Evolutionary conservation across 2,329 filamentous ascomycete species (phyloP).

Genomic region (Talaromyces pinophilus): DNA sequence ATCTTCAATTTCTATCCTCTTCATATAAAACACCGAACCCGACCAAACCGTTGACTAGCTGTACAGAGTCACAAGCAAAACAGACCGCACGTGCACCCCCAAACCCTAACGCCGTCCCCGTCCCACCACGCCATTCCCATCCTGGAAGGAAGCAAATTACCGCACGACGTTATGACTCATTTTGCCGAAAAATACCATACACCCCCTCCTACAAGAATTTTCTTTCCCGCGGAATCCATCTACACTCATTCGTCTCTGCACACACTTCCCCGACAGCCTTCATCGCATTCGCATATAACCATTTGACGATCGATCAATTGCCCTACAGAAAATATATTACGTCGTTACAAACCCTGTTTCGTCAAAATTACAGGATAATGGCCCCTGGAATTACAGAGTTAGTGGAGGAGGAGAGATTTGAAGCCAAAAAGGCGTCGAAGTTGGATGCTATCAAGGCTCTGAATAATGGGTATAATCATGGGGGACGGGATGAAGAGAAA

Average conservation of each 20-base stretch:
- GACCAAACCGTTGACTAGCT: neutral
- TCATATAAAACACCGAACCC: neutral
- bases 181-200: conserved; percentile 25
- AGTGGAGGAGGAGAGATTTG: neutral
- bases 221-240: conserved; percentile 25
- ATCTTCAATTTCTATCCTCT: neutral
- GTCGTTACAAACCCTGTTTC: neutral
- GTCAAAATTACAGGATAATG: conserved; percentile 9
- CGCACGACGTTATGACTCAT: conserved; percentile 19
- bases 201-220: conserved; percentile 18
- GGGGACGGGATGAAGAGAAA: neutral
- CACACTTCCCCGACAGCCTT: conserved; percentile 19
- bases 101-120: neutral
- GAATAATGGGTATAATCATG: neutral
- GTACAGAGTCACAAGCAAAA: neutral
- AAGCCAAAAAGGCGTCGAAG: conserved; percentile 7
- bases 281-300: conserved; percentile 15
- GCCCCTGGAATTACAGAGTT: conserved; percentile 22
- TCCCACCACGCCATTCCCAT: neutral
- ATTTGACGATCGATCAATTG: conserved; percentile 8
- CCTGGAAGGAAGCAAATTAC: neutral
- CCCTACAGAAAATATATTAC: conserved; percentile 5
- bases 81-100: neutral
- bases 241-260: conserved; percentile 22
- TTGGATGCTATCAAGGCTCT: conserved; percentile 14